A percentile compares a stretch with the other conserved stretches of the same genome.
These are phyloP conservation scores for Botrytis fabae DNA, from an alignment of 2,329 filamentous ascomycete genomes.

Conservation along the genomic window DNA sequence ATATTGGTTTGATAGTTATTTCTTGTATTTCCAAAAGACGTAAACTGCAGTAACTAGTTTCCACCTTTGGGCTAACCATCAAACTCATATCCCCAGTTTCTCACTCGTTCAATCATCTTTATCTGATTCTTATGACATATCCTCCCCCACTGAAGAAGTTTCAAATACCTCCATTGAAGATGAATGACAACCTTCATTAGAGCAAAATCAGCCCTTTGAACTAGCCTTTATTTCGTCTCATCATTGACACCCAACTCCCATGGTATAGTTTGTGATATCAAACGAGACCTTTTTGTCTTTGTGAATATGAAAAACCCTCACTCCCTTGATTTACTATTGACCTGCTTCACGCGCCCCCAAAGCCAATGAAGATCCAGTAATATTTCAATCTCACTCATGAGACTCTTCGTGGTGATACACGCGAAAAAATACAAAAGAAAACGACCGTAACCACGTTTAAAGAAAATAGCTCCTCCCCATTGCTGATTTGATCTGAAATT, in stretches of 20 bases:
- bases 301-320: neutral
- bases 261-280: conserved; percentile 7
- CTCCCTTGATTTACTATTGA: neutral
- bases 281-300: conserved; percentile 3
- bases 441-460: conserved; percentile 27
- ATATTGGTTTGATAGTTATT: conserved; percentile 2
- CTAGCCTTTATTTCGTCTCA: conserved; percentile 18
- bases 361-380: conserved; percentile 25
- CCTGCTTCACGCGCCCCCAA: conserved; percentile 16
- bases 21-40: neutral
- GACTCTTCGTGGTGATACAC: conserved; percentile 37
- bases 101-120: neutral
- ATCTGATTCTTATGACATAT: neutral
- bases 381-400: conserved; percentile 26
- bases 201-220: neutral
- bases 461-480: conserved; percentile 25
- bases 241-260: conserved; percentile 11
- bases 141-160: neutral
- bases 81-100: conserved; percentile 13
- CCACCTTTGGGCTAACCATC: neutral
- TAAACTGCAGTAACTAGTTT: neutral
- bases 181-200: conserved; percentile 3
- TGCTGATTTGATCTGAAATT: conserved; percentile 26
- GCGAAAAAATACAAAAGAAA: conserved; percentile 27
- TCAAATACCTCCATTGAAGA: neutral